phyloP scores from a whole-genome alignment of 345 rosid genomes.

The Euphorbia tirucalli region DNA sequence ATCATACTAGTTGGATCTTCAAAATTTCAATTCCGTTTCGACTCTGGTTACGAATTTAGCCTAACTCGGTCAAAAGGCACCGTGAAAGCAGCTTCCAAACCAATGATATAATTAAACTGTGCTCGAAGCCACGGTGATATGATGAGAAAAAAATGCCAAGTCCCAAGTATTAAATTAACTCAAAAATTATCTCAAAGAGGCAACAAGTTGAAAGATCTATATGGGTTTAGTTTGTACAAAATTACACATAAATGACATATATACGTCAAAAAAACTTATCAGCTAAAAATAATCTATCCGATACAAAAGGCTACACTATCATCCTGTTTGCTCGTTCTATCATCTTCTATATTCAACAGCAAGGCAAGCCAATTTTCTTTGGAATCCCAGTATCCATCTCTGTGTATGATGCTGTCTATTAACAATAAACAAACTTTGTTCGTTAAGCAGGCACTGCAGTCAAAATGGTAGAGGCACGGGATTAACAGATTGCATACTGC shows the following conservation, averaged over 20 bases:
- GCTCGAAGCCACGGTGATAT: no score
- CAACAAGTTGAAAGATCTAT: conserved; percentile 14
- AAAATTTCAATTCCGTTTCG: no score
- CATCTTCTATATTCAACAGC: conserved; percentile 30
- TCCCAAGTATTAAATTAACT: neutral
- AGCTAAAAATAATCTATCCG: conserved; percentile 19
- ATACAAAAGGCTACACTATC: conserved; percentile 36
- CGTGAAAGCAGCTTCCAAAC: no score
- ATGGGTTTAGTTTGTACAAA: conserved; percentile 29
- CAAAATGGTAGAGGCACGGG: neutral
- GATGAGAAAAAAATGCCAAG: neutral
- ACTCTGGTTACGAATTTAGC: no score
- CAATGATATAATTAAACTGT: no score
- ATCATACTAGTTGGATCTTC: no score
- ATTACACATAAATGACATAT: conserved; percentile 28
- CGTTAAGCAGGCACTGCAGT: conserved; percentile 1
- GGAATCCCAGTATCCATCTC: conserved; percentile 24
- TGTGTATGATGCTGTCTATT: conserved; percentile 23
- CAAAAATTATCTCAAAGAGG: no score
- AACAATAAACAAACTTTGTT: conserved; percentile 23
- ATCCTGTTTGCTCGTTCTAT: conserved; percentile 10
- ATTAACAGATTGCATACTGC: neutral
- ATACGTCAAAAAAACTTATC: conserved; percentile 32
- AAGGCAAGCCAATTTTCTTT: conserved; percentile 27
- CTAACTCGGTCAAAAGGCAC: no score